These are phyloP conservation scores for Picea glauca DNA, from an alignment of 75 land plant genomes.

Conservation along the genomic window DNA sequence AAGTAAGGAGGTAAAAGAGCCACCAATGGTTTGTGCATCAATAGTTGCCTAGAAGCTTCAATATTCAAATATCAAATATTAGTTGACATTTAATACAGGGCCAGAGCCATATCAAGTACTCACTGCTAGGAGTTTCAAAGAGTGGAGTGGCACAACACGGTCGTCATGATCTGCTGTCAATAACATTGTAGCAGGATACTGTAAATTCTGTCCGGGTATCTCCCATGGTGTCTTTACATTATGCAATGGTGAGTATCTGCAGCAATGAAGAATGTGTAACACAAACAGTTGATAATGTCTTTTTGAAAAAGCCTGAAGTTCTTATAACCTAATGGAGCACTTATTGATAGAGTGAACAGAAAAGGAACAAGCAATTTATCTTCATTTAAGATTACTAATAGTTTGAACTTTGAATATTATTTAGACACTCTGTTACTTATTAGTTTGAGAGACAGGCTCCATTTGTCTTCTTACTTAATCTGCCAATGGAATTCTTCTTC, in stretches of 20 bases:
- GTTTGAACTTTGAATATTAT: no score
- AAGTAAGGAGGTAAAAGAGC: neutral
- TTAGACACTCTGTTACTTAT: no score
- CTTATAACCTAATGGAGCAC: neutral
- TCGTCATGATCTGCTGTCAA: conserved; percentile 99
- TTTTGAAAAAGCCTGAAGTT: neutral
- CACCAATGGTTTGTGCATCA: neutral
- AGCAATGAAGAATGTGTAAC: neutral
- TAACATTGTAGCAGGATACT: conserved; percentile 89
- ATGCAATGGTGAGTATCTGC: conserved; percentile 97
- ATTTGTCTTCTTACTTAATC: conserved; percentile 60
- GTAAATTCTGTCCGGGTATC: conserved; percentile 22
- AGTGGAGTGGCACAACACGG: conserved; percentile 93
- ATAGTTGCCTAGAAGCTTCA: neutral
- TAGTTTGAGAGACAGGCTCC: no score
- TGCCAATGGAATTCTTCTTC: conserved; percentile 94
- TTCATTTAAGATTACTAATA: neutral
- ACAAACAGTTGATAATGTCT: neutral
- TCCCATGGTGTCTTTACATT: conserved; percentile 96
- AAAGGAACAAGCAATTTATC: neutral
- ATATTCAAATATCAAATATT: neutral
- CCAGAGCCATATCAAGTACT: conserved; percentile 19
- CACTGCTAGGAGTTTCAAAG: conserved; percentile 87
- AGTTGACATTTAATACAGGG: no score
- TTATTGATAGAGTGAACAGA: neutral